phyloP scores from a whole-genome alignment of 2,329 filamentous ascomycete species.

The Sphaerulina musiva region DNA sequence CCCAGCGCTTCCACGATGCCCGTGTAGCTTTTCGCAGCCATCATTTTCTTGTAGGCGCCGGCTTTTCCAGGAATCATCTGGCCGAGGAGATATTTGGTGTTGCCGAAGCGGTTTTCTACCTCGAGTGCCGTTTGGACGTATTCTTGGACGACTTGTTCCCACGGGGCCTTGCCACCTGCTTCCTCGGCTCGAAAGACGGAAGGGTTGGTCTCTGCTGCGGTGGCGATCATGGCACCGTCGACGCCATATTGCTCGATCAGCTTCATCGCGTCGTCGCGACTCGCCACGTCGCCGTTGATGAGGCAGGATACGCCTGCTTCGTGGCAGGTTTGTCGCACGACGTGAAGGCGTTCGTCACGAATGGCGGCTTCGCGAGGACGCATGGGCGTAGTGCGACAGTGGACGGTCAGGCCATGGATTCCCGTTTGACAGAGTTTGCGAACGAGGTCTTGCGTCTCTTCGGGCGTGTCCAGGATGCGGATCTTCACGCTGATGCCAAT shows the following conservation, averaged over 20 bases:
- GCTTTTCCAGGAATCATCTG: constrained; percentile 81
- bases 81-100: constrained; percentile 84
- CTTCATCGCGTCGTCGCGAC: constrained; percentile 61
- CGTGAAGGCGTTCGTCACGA: constrained; percentile 64
- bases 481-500: constrained; percentile 98
- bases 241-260: constrained; percentile 74
- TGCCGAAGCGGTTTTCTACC: constrained; percentile 78
- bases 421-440: constrained; percentile 73
- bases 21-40: constrained; percentile 62
- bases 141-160: constrained; percentile 68
- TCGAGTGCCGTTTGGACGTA: constrained; percentile 69
- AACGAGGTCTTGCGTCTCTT: constrained; percentile 71
- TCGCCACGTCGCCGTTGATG: constrained; percentile 89
- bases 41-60: constrained; percentile 55
- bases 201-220: constrained; percentile 81
- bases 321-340: constrained; percentile 74
- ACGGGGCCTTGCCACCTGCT: constrained; percentile 64
- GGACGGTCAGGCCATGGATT: constrained; percentile 85
- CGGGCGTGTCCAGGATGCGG: constrained; percentile 69
- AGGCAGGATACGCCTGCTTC: constrained; percentile 84
- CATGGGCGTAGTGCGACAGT: constrained; percentile 96
- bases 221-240: constrained; percentile 96
- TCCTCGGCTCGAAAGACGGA: constrained; percentile 70
- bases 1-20: constrained; percentile 61
- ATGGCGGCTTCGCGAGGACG: constrained; percentile 82